A percentile compares a stretch with the other conserved stretches of the same genome.
These are phyloP conservation scores for Calamus simplicifolius DNA, from an alignment of 176 grass and related monocot species.

Conservation along the genomic window DNA sequence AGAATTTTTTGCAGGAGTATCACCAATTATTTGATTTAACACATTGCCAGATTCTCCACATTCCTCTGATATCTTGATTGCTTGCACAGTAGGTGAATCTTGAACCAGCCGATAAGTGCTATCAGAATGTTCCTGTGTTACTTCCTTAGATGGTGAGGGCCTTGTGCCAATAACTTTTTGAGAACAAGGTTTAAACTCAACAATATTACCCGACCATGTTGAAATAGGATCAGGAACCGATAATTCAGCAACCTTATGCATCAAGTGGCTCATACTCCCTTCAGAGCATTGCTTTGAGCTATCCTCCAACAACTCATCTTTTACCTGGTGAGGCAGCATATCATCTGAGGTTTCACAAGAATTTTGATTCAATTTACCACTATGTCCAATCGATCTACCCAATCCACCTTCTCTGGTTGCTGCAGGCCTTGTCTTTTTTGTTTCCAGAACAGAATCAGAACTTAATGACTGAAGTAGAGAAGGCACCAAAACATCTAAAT, in stretches of 20 bases:
- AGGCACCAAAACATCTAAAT: conserved; percentile 3
- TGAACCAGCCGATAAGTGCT: too few relatives aligned
- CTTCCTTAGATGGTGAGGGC: too few relatives aligned
- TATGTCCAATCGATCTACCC: conserved; percentile 1
- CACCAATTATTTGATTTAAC: conserved; percentile 23
- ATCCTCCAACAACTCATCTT: background rate
- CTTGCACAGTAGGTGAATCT: too few relatives aligned
- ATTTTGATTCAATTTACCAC: conserved; percentile 9
- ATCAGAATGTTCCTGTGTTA: too few relatives aligned
- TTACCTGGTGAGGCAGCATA: conserved; percentile 13
- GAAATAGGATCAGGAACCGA: background rate
- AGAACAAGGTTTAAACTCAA: conserved; percentile 33
- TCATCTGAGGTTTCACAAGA: conserved; percentile 12
- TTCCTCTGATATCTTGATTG: conserved; percentile 29
- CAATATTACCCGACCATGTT: conserved; percentile 22
- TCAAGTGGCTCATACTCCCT: too few relatives aligned
- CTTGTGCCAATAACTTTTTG: too few relatives aligned
- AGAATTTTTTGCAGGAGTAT: conserved; percentile 35
- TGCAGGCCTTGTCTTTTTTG: conserved; percentile 12
- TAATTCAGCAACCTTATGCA: too few relatives aligned
- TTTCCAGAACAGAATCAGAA: conserved; percentile 3
- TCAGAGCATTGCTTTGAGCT: too few relatives aligned
- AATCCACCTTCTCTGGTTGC: conserved; percentile 12
- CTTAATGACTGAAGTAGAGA: background rate
- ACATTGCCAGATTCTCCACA: conserved; percentile 8